Evolutionary conservation across 2,329 filamentous ascomycete genomes (phyloP), one percentile per base, ranked within the genome.

Genomic region (Aspergillus pseudonomiae): DNA sequence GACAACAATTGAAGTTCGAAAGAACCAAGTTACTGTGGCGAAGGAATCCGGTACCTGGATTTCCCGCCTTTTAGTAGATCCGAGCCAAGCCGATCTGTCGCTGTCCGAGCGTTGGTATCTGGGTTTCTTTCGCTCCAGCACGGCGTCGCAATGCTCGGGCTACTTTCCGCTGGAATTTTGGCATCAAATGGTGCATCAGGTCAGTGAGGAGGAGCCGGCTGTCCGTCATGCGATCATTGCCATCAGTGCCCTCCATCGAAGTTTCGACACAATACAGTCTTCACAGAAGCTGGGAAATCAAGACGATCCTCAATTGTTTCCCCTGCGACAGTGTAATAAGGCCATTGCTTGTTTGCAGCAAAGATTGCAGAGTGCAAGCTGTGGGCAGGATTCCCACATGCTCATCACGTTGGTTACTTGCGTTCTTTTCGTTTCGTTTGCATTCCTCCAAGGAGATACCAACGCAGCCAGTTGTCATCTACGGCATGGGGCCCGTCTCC

Each of bases 171-270:
- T 50, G 24, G 64, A 66, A 21, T 69, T 69, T 28, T 69, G 67
- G 65, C 59, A 66, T 45, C 63, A 63, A 30, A 39, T 70, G 21
- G 65, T 70, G 2, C 68, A 68, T 45, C 67, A 70, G 41, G 60
- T 64, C 11, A 66, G 67, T 45, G 66, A 70, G 32, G 61, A 53
- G 7, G 61, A 73, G 39, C 59, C 63, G 10, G 68, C 71, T 14
- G 67, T 74, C 19, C 63, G 67, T 24, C 71, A 74, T 57, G 70
- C 71, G 5, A 63, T 67, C 16, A 71, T 74, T 41, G 69, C 69
- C 9, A 58, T 74, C 45, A 68, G 70, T 30, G 68, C 68, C 28
- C 64, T 73, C 39, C 70, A 74, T 59, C 66, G 66, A 45, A 65
- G 68, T 32, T 71, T 71, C 32, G 60, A 63, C 16, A 55, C 67